Evolutionary conservation across 1,284 basidiomycete species (phyloP), one percentile per base, ranked within the genome.

Genomic region (Caloboletus inedulis): DNA sequence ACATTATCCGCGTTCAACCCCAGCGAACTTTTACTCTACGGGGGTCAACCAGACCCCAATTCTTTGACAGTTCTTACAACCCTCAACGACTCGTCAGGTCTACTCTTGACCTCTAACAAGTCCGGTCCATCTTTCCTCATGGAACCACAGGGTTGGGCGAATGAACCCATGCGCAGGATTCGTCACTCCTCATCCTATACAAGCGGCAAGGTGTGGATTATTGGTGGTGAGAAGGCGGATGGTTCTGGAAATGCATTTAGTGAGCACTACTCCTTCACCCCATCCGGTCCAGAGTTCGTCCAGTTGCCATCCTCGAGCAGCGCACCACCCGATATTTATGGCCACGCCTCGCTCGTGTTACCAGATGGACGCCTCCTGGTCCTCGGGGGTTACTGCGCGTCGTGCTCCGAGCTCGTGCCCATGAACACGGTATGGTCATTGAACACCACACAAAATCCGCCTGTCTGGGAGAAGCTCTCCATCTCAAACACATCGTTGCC

Each of bases 221-320:
- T 89, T 39, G 91, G 91, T 3, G 91, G 91, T 4, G 78, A 86
- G 69, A 83, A 78, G 58, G 80, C 82, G 10, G 91, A 94, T 66
- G 88, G 82, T n/a, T 93, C 90, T 9, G 74, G 74, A 5, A 72
- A 72, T 42, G 78, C 75, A 1, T 84, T 86, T 61, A 73, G 77
- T 9, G 82, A 87, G 40, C 78, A 86, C 54, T 91, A 82, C 63
- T 68, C 78, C 30, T 91, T 89, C 68, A 72, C 81, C 62, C 76
- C 82, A 10, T 64, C 58, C n/a, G 61, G 55, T 4, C 72, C 76
- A 18, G 68, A 73, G 7, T 93, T 91, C 67, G 71, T 72, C 1
- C 63, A 70, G 23, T 69, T 92, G 33, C 77, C 87, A 3, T 66
- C 77, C 1, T 68, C 72, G 9, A 65, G 69, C 6, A 76, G 74